A percentile compares a stretch with the other conserved stretches of the same genome.
Evolutionary conservation across 1,139 yeast species (phyloP).

Genomic region (Yamadazyma membranifaciens): DNA sequence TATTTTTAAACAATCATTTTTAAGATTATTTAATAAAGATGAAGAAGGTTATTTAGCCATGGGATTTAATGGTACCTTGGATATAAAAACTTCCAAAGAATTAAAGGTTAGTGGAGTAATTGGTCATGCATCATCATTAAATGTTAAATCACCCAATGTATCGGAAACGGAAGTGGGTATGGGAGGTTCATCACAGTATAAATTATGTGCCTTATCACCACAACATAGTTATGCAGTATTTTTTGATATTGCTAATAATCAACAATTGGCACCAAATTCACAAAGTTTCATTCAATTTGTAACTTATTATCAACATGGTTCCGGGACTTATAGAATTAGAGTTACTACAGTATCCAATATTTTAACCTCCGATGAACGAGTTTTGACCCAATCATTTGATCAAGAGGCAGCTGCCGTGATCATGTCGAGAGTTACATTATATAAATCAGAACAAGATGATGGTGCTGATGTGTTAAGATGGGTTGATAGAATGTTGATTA

Average conservation of each 20-base stretch:
- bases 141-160: conserved; percentile 63
- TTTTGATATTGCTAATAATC: conserved; percentile 75
- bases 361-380: conserved; percentile 49
- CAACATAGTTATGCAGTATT: conserved; percentile 82
- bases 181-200: conserved; percentile 90
- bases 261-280: conserved; percentile 44
- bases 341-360: conserved; percentile 85
- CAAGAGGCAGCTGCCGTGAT: conserved; percentile 98
- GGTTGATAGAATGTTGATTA: conserved; percentile 51
- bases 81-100: conserved; percentile 86
- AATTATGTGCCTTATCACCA: conserved; percentile 79
- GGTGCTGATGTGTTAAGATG: conserved; percentile 54
- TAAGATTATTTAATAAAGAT: conserved; percentile 84
- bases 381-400: conserved; percentile 74
- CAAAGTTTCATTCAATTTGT: conserved; percentile 67
- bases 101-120: conserved; percentile 88
- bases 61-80: conserved; percentile 87
- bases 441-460: conserved; percentile 74
- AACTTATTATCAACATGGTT: conserved; percentile 76
- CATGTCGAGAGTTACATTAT: conserved; percentile 91
- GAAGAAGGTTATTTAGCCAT: conserved; percentile 77
- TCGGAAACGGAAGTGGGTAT: conserved; percentile 93
- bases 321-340: conserved; percentile 80
- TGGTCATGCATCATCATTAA: conserved; percentile 85
- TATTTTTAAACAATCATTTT: conserved; percentile 90